Percentiles rank a stretch among this genome's conserved stretches.
These are phyloP conservation scores for Stramenopiles sp. DNA, from an alignment of 352 stramenopile species.

Conservation along the genomic window DNA sequence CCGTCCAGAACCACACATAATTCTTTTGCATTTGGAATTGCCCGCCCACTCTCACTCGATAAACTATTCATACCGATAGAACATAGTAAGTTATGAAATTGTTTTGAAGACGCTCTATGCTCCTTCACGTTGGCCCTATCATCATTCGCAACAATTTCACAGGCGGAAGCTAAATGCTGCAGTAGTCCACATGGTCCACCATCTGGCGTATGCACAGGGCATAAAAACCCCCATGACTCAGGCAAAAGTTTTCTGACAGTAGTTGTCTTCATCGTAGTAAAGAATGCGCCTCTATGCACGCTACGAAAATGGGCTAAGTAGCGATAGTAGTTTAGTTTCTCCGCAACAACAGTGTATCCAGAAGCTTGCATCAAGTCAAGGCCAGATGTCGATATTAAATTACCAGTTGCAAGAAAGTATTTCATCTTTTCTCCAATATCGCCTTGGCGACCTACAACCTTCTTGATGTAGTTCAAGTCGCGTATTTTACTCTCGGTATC, in stretches of 20 bases:
- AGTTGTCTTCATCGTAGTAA: slow-evolving; percentile 99
- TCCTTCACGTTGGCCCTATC: background rate
- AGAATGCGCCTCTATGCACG: slow-evolving; percentile 96
- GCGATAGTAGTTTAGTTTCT: slow-evolving; percentile 96
- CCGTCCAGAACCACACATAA: background rate
- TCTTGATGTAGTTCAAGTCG: slow-evolving; percentile 69
- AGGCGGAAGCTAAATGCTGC: slow-evolving; percentile 70
- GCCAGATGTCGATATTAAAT: slow-evolving; percentile 83
- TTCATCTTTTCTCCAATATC: slow-evolving; percentile 79
- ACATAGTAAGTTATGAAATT: background rate
- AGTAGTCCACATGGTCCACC: slow-evolving; percentile 92
- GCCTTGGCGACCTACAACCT: slow-evolving; percentile 64
- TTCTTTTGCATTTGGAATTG: background rate
- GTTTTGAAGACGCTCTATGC: background rate
- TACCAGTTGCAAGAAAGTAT: slow-evolving; percentile 98
- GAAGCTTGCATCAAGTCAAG: slow-evolving; percentile 90
- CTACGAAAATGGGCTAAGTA: slow-evolving; percentile 94
- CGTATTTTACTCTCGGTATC: slow-evolving; percentile 26
- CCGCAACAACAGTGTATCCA: slow-evolving; percentile 96
- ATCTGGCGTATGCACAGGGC: slow-evolving; percentile 97
- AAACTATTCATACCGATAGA: background rate
- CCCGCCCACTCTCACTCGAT: background rate
- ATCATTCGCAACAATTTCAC: background rate
- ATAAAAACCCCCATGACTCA: slow-evolving; percentile 97
- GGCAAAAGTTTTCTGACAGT: slow-evolving; percentile 82